These are phyloP conservation scores for Trametes pubescens DNA, from an alignment of 1,284 basidiomycete genomes.

Conservation along the genomic window DNA sequence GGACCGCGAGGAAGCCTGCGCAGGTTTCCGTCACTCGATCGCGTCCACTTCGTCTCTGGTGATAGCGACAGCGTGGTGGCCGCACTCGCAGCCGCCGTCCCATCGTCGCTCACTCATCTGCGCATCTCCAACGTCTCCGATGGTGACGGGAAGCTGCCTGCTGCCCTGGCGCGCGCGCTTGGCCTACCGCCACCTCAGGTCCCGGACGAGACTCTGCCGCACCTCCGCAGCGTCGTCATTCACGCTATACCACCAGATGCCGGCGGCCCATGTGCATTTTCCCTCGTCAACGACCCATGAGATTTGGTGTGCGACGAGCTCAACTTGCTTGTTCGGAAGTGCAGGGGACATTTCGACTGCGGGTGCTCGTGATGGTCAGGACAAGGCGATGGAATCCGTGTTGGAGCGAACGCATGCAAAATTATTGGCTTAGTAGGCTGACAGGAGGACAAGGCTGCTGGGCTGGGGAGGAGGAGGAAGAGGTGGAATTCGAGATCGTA, in stretches of 20 bases:
- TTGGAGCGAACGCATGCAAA: conserved; percentile 1
- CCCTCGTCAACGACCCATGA: background rate
- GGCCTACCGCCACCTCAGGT: background rate
- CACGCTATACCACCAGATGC: background rate
- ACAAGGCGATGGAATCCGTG: background rate
- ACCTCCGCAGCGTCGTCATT: background rate
- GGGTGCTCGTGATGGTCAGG: background rate
- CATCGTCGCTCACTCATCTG: conserved; percentile 16
- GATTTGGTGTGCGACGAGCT: background rate
- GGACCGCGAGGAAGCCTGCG: background rate
- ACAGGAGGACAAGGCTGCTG: conserved; percentile 18
- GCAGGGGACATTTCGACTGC: background rate
- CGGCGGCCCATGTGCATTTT: background rate
- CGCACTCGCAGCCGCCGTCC: background rate
- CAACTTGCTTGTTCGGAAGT: no score
- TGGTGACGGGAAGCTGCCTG: background rate
- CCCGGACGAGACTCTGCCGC: background rate
- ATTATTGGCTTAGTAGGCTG: conserved; percentile 18
- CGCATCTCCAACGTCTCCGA: conserved; percentile 10
- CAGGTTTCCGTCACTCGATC: conserved; percentile 12
- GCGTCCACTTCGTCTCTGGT: conserved; percentile 10
- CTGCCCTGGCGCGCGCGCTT: conserved; percentile 8
- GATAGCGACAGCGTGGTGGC: background rate
- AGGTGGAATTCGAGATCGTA: background rate
- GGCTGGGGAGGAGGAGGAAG: background rate